phyloP scores from a whole-genome alignment of 495 filamentous ascomycete genomes.

The Aspergillus affinis region DNA sequence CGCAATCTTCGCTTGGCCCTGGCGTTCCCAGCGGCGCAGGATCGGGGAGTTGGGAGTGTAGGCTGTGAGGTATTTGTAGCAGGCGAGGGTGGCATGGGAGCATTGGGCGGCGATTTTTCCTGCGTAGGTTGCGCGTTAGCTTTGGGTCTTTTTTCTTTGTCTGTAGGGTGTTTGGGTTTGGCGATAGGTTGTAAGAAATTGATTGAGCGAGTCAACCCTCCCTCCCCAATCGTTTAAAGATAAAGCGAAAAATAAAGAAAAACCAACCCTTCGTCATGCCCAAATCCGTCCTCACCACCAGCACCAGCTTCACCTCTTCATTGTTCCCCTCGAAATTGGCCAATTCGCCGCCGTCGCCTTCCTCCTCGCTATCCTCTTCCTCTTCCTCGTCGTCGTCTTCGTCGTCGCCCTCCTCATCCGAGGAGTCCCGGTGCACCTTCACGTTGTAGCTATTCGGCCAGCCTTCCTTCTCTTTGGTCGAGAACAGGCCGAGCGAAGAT shows the following conservation, averaged over 20 bases:
- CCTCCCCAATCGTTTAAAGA: neutral
- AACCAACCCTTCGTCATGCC: slow-evolving; percentile 90
- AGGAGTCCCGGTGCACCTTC: slow-evolving; percentile 46
- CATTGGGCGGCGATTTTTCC: slow-evolving; percentile 98
- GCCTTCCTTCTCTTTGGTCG: slow-evolving; percentile 37
- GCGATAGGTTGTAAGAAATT: neutral
- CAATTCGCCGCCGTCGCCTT: slow-evolving; percentile 43
- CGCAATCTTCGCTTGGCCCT: slow-evolving; percentile 89
- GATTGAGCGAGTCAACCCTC: neutral
- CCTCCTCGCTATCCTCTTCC: slow-evolving; percentile 38
- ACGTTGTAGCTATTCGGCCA: slow-evolving; percentile 55
- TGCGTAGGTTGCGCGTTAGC: slow-evolving; percentile 27
- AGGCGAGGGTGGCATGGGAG: slow-evolving; percentile 93
- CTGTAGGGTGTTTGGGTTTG: neutral
- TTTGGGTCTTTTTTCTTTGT: neutral
- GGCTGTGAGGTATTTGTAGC: slow-evolving; percentile 81
- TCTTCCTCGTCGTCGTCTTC: slow-evolving; percentile 30
- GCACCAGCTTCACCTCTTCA: slow-evolving; percentile 91
- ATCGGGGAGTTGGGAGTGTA: slow-evolving; percentile 58
- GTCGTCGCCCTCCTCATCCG: slow-evolving; percentile 37
- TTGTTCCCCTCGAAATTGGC: slow-evolving; percentile 47
- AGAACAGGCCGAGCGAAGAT: slow-evolving; percentile 47
- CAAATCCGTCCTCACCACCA: slow-evolving; percentile 89
- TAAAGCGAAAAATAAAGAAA: slow-evolving; percentile 7
- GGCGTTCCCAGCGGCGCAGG: slow-evolving; percentile 79